These are phyloP conservation scores for Metarhizium rileyi DNA, from an alignment of 2,329 filamentous ascomycete species.

Conservation along the genomic window DNA sequence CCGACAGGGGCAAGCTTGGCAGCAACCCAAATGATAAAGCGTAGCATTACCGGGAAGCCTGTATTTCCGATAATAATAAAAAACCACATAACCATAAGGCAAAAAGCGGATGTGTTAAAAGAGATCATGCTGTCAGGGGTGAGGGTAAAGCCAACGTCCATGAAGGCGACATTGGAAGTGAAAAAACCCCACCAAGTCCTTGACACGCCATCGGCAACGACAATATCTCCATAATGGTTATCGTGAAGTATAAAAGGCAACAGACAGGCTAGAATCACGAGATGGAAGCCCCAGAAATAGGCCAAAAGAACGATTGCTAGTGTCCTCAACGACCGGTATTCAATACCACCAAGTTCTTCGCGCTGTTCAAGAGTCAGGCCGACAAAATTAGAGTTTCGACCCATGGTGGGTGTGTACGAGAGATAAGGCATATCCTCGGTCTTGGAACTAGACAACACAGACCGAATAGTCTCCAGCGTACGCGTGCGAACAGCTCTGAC, in stretches of 20 bases:
- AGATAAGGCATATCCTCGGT: conserved; percentile 71
- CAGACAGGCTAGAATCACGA: conserved; percentile 64
- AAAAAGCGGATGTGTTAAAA: conserved; percentile 68
- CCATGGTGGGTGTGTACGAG: conserved; percentile 87
- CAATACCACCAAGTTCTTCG: conserved; percentile 91
- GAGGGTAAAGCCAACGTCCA: conserved; percentile 87
- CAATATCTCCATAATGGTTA: conserved; percentile 50
- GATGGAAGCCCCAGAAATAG: conserved; percentile 78
- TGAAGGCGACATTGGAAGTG: conserved; percentile 80
- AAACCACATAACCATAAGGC: conserved; percentile 69
- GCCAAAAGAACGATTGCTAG: conserved; percentile 65
- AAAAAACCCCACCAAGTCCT: conserved; percentile 89
- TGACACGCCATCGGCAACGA: conserved; percentile 52
- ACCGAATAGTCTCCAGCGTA: conserved; percentile 51
- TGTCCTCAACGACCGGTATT: conserved; percentile 86
- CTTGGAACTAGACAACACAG: conserved; percentile 43
- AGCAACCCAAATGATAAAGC: conserved; percentile 79
- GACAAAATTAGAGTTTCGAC: conserved; percentile 85
- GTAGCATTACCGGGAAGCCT: conserved; percentile 87
- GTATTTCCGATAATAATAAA: conserved; percentile 93
- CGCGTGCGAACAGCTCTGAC: conserved; percentile 26
- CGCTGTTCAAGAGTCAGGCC: conserved; percentile 83
- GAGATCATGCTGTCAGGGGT: conserved; percentile 91
- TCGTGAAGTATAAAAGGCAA: conserved; percentile 70
- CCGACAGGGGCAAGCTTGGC: conserved; percentile 55